Percentiles rank a stretch among this genome's conserved stretches.
phyloP scores from a whole-genome alignment of 495 filamentous ascomycete genomes.

The Penicillium parvum region DNA sequence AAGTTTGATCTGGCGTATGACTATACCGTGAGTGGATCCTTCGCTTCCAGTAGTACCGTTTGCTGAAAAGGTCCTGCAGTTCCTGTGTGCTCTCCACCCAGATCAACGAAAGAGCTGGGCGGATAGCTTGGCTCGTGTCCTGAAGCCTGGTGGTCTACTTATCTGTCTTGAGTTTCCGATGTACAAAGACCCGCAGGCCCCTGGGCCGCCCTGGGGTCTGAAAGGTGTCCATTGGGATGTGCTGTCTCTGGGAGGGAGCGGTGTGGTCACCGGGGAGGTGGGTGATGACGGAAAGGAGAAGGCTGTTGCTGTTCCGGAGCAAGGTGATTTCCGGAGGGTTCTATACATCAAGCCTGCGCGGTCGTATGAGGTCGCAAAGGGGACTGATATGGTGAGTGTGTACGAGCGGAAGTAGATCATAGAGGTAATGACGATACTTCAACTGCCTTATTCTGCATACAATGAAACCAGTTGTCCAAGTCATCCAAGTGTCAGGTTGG shows the following conservation, averaged over 20 bases:
- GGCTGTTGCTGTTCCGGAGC: neutral
- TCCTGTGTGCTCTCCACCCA: constrained; percentile 41
- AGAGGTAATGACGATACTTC: too few species aligned
- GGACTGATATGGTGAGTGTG: constrained; percentile 29
- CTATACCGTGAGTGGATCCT: constrained; percentile 55
- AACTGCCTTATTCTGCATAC: too few species aligned
- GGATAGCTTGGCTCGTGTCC: constrained; percentile 29
- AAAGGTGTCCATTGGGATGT: constrained; percentile 35
- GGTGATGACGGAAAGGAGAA: constrained; percentile 4
- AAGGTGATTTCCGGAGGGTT: constrained; percentile 13
- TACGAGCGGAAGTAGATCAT: constrained; percentile 15
- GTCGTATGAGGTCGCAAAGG: constrained; percentile 21
- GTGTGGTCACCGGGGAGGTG: constrained; percentile 2
- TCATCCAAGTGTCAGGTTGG: too few species aligned
- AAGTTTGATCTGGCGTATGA: constrained; percentile 73
- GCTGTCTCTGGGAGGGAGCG: constrained; percentile 19
- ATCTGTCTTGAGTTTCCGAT: constrained; percentile 43
- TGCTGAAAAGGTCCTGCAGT: constrained; percentile 18
- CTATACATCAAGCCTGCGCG: constrained; percentile 22
- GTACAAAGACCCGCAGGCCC: constrained; percentile 31
- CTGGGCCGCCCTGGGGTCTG: constrained; percentile 38
- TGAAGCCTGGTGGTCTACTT: constrained; percentile 27
- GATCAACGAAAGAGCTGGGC: constrained; percentile 29
- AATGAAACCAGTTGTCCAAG: too few species aligned
- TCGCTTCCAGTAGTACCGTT: neutral